Conservation (phyloP, 2,329 filamentous ascomycete species). For the Camillea tinctor region DNA sequence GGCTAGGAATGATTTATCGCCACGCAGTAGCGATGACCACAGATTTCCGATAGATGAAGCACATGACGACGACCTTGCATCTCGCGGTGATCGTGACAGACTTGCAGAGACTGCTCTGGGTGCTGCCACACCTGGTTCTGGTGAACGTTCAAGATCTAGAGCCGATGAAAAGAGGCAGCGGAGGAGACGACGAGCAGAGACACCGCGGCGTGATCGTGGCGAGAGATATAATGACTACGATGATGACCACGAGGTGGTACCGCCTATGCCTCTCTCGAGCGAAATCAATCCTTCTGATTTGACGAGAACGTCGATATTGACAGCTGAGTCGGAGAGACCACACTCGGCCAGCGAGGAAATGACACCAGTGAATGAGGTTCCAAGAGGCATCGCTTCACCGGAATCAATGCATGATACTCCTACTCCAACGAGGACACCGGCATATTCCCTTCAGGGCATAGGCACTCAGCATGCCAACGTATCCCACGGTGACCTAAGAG, state of each 20-base stretch:
- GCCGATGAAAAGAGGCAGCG: constrained; percentile 50
- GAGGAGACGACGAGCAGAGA: constrained; percentile 52
- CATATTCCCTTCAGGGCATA: constrained; percentile 55
- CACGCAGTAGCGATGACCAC: constrained; percentile 47
- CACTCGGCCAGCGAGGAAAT: constrained; percentile 64
- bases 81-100: constrained; percentile 42
- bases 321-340: constrained; percentile 73
- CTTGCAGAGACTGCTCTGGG: constrained; percentile 41
- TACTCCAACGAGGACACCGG: constrained; percentile 56
- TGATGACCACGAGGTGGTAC: constrained; percentile 57
- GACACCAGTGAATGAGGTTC: constrained; percentile 62
- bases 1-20: constrained; percentile 53
- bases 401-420: constrained; percentile 54
- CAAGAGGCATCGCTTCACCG: constrained; percentile 59
- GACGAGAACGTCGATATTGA: constrained; percentile 83
- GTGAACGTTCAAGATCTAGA: constrained; percentile 41
- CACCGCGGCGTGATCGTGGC: constrained; percentile 45
- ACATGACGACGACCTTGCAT: constrained; percentile 44
- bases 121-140: constrained; percentile 41
- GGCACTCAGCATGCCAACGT: constrained; percentile 67
- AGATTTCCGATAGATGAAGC: constrained; percentile 46
- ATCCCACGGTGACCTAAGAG: constrained; percentile 57
- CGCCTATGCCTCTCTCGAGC: constrained; percentile 86
- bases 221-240: constrained; percentile 52
- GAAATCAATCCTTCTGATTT: constrained; percentile 83